A percentile compares a stretch with the other conserved stretches of the same genome.
phyloP scores from a whole-genome alignment of 2,329 filamentous ascomycete genomes.

The Coniochaeta ligniaria region DNA sequence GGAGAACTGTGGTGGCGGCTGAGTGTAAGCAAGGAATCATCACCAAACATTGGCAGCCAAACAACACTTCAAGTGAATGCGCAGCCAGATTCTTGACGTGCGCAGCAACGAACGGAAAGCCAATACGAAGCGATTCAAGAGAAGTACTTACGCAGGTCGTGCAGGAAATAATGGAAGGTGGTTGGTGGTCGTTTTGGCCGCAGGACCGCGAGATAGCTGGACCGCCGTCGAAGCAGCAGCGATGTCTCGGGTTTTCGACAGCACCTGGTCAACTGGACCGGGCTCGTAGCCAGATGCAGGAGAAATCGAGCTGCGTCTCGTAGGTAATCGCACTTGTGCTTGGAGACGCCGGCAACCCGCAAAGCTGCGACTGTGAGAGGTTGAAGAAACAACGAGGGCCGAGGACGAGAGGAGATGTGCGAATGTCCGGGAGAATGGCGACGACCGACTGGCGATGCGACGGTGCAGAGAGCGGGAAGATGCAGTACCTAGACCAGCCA shows the following conservation, averaged over 20 bases:
- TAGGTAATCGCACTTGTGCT: background rate
- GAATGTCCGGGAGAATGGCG: background rate
- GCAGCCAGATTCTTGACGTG: background rate
- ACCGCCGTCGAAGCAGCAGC: background rate
- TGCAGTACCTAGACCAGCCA: background rate
- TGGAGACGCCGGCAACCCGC: background rate
- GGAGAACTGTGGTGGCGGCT: slow-evolving; percentile 4
- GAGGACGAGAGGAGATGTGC: background rate
- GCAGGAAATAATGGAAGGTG: background rate
- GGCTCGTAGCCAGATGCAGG: background rate
- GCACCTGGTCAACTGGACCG: background rate
- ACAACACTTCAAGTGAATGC: background rate
- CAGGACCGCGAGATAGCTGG: background rate
- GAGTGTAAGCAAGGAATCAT: slow-evolving; percentile 1
- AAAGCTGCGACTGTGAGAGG: background rate
- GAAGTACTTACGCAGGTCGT: background rate
- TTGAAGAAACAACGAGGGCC: background rate
- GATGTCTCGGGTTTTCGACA: background rate
- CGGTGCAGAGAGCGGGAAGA: background rate
- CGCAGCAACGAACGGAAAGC: background rate
- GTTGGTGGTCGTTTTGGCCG: background rate
- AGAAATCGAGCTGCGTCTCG: background rate
- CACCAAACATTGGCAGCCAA: background rate
- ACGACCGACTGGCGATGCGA: background rate
- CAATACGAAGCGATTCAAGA: background rate